These are phyloP conservation scores for Penicillium atrosanguineum DNA, from an alignment of 495 filamentous ascomycete species.

Conservation along the genomic window DNA sequence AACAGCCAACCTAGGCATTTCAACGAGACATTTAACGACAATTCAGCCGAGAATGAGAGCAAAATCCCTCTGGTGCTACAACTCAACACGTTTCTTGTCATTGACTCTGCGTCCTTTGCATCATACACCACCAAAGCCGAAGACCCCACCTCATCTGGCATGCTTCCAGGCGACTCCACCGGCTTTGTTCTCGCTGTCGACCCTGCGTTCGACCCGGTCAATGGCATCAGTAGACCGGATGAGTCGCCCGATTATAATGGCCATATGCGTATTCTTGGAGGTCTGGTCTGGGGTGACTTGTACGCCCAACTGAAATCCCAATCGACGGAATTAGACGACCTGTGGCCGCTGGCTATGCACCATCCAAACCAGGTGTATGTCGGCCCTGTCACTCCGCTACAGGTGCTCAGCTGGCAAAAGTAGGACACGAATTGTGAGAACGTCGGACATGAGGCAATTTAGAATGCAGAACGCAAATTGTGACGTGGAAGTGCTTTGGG, in stretches of 20 bases:
- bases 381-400: constrained; percentile 16
- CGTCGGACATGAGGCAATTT: too few species aligned
- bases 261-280: constrained; percentile 31
- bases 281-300: constrained; percentile 35
- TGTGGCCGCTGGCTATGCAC: constrained; percentile 30
- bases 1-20: too few species aligned
- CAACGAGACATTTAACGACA: too few species aligned
- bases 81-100: constrained; percentile 15
- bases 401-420: neutral
- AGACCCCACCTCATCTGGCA: constrained; percentile 5
- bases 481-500: too few species aligned
- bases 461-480: too few species aligned
- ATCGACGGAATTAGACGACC: constrained; percentile 12
- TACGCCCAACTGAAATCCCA: constrained; percentile 18
- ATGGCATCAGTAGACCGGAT: neutral
- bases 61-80: too few species aligned
- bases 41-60: too few species aligned
- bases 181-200: constrained; percentile 32
- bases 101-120: constrained; percentile 23
- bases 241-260: constrained; percentile 25
- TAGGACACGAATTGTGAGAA: too few species aligned
- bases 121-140: constrained; percentile 23
- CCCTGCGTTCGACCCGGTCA: constrained; percentile 13
- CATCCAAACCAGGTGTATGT: constrained; percentile 36
- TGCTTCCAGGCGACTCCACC: constrained; percentile 15